Evolutionary conservation across 1,139 yeast genomes (phyloP).

Genomic region (Geotrichum fermentans): DNA sequence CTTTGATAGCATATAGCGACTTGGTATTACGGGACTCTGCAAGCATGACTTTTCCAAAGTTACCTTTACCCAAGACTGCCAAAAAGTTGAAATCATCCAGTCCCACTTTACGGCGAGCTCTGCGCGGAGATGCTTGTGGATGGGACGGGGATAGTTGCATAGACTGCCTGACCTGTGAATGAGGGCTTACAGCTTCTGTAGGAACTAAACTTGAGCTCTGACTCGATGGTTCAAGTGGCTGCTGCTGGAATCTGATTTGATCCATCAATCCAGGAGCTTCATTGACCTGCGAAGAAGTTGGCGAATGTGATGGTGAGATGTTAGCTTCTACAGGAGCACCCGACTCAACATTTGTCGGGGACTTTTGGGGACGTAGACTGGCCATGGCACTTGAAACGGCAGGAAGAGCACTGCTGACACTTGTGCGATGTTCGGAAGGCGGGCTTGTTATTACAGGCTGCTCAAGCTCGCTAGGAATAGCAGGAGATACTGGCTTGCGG

Average conservation of each 20-base stretch:
- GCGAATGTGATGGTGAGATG: not conserved
- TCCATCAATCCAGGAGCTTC: slow-evolving; percentile 1
- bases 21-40: slow-evolving; percentile 84
- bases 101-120: slow-evolving; percentile 62
- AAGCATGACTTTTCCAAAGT: slow-evolving; percentile 95
- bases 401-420: slow-evolving; percentile 14
- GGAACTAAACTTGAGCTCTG: not conserved
- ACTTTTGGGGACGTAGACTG: slow-evolving; percentile 19
- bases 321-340: not conserved
- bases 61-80: slow-evolving; percentile 95
- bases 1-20: slow-evolving; percentile 87
- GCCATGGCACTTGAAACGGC: slow-evolving; percentile 14
- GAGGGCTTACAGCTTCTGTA: not conserved
- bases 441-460: too few species aligned
- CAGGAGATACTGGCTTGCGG: too few species aligned
- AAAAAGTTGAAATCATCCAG: slow-evolving; percentile 89
- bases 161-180: slow-evolving; percentile 5
- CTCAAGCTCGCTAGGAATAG: too few species aligned
- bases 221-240: not conserved
- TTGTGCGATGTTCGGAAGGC: not conserved
- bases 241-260: slow-evolving; percentile 3
- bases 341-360: slow-evolving; percentile 9
- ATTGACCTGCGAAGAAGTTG: not conserved
- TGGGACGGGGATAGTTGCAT: slow-evolving; percentile 7
- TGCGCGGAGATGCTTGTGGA: slow-evolving; percentile 22